phyloP scores from a whole-genome alignment of 305 asterid species.

The Ilex paraguariensis region DNA sequence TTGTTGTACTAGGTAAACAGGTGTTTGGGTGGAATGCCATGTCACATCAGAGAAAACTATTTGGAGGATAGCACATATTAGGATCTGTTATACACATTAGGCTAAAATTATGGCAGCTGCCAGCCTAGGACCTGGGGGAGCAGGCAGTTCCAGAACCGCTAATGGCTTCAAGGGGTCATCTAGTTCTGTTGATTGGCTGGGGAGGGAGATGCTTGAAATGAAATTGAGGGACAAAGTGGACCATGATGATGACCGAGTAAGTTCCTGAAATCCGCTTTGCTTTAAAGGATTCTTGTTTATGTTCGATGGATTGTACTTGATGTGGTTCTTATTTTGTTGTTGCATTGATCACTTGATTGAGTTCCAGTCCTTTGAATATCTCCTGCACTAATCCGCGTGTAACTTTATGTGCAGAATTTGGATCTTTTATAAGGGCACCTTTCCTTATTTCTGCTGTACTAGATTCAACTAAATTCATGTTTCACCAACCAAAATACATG shows the following conservation, averaged over 20 bases:
- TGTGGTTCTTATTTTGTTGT: not conserved
- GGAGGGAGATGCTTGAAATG: constrained; percentile 94
- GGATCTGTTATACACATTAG: constrained; percentile 27
- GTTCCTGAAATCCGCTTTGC: constrained; percentile 20
- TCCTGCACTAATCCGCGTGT: too few species aligned
- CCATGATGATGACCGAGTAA: constrained; percentile 78
- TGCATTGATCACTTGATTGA: not conserved
- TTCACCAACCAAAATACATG: not conserved
- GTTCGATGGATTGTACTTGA: not conserved
- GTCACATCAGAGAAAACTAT: constrained; percentile 22
- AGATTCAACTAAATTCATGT: not conserved
- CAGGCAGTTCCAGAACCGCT: constrained; percentile 88
- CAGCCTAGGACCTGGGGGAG: constrained; percentile 88
- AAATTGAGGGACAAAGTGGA: constrained; percentile 77
- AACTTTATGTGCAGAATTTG: not conserved
- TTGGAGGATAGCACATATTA: constrained; percentile 28
- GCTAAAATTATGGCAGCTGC: constrained; percentile 67
- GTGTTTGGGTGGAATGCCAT: constrained; percentile 36
- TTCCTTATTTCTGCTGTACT: not conserved
- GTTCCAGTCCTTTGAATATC: not conserved
- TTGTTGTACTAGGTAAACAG: constrained; percentile 38
- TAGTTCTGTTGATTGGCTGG: constrained; percentile 95
- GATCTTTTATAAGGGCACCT: not conserved
- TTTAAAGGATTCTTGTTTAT: not conserved
- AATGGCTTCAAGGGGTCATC: constrained; percentile 92